Conservation (phyloP, 345 rosid species). For the Linum lewisii region DNA sequence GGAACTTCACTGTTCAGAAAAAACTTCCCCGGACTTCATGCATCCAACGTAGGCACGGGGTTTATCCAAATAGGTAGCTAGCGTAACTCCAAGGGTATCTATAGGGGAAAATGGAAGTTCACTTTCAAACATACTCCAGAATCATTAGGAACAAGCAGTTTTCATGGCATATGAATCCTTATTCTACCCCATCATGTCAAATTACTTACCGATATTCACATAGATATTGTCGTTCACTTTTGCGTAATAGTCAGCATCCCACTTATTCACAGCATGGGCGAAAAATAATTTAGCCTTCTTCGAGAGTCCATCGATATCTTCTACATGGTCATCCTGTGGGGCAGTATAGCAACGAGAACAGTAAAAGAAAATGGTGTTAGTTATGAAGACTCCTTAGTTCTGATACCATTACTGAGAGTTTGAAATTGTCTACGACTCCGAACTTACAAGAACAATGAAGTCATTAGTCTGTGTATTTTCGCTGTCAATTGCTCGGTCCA, state of each 20-base stretch:
- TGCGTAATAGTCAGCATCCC: slow-evolving; percentile 1
- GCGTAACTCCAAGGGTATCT: slow-evolving; percentile 1
- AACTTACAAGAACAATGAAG: slow-evolving; percentile 61
- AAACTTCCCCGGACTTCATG: slow-evolving; percentile 5
- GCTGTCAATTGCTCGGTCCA: slow-evolving; percentile 47
- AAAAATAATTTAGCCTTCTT: slow-evolving; percentile 7
- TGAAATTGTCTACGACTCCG: background rate
- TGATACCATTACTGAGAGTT: background rate
- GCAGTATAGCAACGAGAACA: background rate
- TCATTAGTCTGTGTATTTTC: slow-evolving; percentile 61
- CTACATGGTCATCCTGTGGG: slow-evolving; percentile 2
- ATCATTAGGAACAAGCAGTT: background rate
- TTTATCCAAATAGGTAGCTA: background rate
- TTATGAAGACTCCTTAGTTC: background rate
- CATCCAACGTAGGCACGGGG: slow-evolving; percentile 6
- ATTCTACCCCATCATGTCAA: too few relatives aligned
- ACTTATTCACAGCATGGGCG: background rate
- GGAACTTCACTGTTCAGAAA: background rate
- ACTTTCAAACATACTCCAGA: too few relatives aligned
- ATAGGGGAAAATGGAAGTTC: background rate
- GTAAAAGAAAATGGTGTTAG: background rate
- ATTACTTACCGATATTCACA: slow-evolving; percentile 5
- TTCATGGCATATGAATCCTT: too few relatives aligned
- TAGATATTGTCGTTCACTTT: slow-evolving; percentile 5
- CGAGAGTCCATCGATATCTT: background rate